Conservation (phyloP, 305 asterid genomes). For the Coffea humblotiana region DNA sequence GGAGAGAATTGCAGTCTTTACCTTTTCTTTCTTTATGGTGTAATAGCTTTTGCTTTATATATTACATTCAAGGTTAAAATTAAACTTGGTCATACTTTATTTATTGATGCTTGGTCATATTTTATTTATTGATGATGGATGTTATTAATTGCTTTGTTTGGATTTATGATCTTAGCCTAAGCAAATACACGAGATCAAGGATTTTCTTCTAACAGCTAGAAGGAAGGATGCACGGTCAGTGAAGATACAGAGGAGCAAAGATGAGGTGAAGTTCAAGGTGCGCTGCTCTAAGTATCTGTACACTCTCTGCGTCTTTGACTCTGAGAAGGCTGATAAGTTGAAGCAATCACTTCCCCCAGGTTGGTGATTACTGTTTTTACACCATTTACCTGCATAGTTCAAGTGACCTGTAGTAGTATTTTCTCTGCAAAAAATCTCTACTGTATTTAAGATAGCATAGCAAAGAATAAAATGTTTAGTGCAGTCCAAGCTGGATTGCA, state of each 20-base stretch:
- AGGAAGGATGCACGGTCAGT: slow-evolving; percentile 24
- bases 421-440: too few species aligned
- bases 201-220: slow-evolving; percentile 27
- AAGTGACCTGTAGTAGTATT: neutral
- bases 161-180: slow-evolving; percentile 5
- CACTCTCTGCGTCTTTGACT: slow-evolving; percentile 18
- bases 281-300: slow-evolving; percentile 25
- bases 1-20: neutral
- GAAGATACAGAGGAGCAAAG: slow-evolving; percentile 26
- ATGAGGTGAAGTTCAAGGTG: slow-evolving; percentile 27
- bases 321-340: slow-evolving; percentile 29
- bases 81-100: too few species aligned
- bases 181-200: slow-evolving; percentile 27
- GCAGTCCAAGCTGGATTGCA: neutral
- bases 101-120: too few species aligned
- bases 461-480: too few species aligned
- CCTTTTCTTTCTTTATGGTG: neutral
- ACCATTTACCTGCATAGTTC: neutral
- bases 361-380: neutral
- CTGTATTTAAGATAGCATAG: neutral
- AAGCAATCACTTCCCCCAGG: slow-evolving; percentile 32
- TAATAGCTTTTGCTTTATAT: too few species aligned
- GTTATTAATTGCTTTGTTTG: neutral
- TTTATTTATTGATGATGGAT: neutral
- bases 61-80: neutral